Base-by-base conservation (phyloP, 164 flowering plant species). In the Hamamelis virginiana region DNA sequence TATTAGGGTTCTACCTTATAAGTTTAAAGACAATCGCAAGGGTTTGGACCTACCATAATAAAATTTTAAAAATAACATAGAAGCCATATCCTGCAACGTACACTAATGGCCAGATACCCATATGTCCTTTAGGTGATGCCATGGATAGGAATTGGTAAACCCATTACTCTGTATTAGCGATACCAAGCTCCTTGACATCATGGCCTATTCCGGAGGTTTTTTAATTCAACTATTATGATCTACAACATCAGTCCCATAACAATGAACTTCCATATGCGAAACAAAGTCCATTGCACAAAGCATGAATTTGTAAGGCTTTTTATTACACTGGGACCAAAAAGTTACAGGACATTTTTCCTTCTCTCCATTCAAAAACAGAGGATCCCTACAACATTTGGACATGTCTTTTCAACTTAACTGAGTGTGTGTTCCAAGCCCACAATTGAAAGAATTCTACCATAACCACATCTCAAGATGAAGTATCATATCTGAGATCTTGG, bases 401-500 rank as follows among this genome's bases (percentile, higher is more conserved):
- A 22, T 22, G 52, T 10, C n/a, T 21, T 44, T 12, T 50, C 15
- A 4, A 44, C 18, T 5, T 44, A 15, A 28, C n/a, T 25, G 16
- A 21, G 51, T 22, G 52, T 22, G 52, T 46, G 13, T 26, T 61
- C 22, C 23, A 63, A 58, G 48, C 10, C 25, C 68, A 16, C 13
- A 52, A 18, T 15, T 41, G 16, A 52, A 50, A 8, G 10, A n/a
- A 22, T 18, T 41, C 18, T 12, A 22, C 13, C 19, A 14, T 13
- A 48, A 68, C 18, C 9, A 43, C 58, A 43, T 69, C 16, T 69
- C 72, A 64, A 33, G 66, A 71, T 21, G 70, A 19, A 28, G 25
- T 18, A 71, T 84, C 82, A 50, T 72, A 79, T 70, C 74, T 82
- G 70, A 83, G 43, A 69, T 89, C 86, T 57, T 82, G 78, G 46